Conservation (phyloP, 371 early-diverging fungal genomes). For the Lichtheimia hyalospora region DNA sequence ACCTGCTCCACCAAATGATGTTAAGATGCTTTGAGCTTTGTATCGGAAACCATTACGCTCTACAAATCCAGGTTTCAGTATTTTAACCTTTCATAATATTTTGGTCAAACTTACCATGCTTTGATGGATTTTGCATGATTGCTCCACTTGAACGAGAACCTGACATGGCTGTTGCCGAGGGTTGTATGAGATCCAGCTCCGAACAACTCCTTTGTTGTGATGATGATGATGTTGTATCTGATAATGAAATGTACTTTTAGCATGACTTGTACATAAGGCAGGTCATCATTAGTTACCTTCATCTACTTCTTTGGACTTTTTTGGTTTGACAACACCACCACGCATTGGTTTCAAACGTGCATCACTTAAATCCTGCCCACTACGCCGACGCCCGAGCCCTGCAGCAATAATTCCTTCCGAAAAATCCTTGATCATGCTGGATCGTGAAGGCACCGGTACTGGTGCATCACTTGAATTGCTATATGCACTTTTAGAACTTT, state of each 20-base stretch:
- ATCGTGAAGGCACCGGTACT: conserved; percentile 20
- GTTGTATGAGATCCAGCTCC: conserved; percentile 35
- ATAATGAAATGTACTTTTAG: not conserved
- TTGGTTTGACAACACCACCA: not conserved
- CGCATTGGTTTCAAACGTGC: not conserved
- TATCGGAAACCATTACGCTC: too few relatives aligned
- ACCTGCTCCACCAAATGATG: too few relatives aligned
- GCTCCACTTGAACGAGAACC: too few relatives aligned
- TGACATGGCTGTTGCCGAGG: not conserved
- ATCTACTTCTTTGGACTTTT: conserved; percentile 5
- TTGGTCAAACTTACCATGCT: not conserved
- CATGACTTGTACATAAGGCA: not conserved
- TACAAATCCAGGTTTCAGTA: too few relatives aligned
- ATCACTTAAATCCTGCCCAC: not conserved
- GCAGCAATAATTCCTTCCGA: conserved; percentile 4
- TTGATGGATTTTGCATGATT: conserved; percentile 1
- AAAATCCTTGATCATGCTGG: conserved; percentile 31
- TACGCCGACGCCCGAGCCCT: conserved; percentile 6
- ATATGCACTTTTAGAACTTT: conserved; percentile 16
- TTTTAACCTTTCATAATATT: too few relatives aligned
- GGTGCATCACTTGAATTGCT: conserved; percentile 14
- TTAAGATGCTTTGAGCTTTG: too few relatives aligned
- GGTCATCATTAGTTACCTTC: not conserved
- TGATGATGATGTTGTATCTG: not conserved
- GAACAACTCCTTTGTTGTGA: conserved; percentile 31